Evolutionary conservation across 2,329 filamentous ascomycete genomes (phyloP).

Genomic region (Furcasterigmium sp.): DNA sequence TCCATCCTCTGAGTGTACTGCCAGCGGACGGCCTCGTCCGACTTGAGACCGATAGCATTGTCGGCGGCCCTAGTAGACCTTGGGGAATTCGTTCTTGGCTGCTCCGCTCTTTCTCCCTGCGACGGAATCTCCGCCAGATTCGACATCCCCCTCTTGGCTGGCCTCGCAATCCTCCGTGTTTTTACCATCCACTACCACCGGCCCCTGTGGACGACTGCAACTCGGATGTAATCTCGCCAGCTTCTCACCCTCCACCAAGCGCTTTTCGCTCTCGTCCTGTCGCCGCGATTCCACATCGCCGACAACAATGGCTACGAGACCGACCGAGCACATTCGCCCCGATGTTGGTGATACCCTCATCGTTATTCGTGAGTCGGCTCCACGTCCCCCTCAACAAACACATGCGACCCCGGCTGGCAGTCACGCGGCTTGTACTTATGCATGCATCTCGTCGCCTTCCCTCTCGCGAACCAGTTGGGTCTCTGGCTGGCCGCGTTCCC

Average conservation of each 20-base stretch:
- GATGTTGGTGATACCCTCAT: constrained; percentile 63
- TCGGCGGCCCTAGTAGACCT: too few species aligned
- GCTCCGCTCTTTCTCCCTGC: neutral
- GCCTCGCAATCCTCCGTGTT: neutral
- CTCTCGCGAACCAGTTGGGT: too few species aligned
- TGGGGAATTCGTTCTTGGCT: neutral
- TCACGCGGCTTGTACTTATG: too few species aligned
- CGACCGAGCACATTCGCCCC: constrained; percentile 37
- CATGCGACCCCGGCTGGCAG: too few species aligned
- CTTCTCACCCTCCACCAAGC: constrained; percentile 9
- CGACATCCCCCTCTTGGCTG: neutral
- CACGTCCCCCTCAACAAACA: neutral
- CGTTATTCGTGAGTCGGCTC: constrained; percentile 60
- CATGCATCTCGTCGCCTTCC: too few species aligned
- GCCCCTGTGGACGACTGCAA: constrained; percentile 5
- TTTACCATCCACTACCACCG: neutral
- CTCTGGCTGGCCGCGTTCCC: too few species aligned
- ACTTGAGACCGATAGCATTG: too few species aligned
- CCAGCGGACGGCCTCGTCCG: neutral
- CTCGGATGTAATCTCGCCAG: constrained; percentile 11
- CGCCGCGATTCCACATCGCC: constrained; percentile 8
- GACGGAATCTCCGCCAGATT: neutral
- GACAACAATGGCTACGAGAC: constrained; percentile 37
- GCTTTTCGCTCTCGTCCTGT: constrained; percentile 12
- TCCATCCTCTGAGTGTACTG: too few species aligned